Percentiles rank a stretch among this genome's conserved stretches.
These are phyloP conservation scores for Hymenoscyphus albidus DNA, from an alignment of 2,329 filamentous ascomycete species.

Conservation along the genomic window DNA sequence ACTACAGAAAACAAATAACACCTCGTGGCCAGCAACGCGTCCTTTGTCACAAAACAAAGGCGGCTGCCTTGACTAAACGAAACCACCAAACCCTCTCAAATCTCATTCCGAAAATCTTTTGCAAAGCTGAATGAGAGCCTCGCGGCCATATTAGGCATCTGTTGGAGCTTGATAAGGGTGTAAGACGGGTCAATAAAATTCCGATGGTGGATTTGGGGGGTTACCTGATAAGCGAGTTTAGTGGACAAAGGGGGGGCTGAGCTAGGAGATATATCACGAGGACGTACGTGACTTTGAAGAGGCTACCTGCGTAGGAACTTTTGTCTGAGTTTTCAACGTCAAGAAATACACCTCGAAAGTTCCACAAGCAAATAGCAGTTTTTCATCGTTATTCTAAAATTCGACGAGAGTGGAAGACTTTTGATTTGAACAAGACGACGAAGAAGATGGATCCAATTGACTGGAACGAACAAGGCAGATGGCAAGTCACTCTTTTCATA, in stretches of 20 bases:
- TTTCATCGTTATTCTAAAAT: neutral
- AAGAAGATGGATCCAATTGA: conserved; percentile 8
- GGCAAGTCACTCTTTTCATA: neutral
- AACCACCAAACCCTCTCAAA: neutral
- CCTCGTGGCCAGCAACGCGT: neutral
- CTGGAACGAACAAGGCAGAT: conserved; percentile 11
- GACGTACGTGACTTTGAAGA: neutral
- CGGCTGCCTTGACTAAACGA: neutral
- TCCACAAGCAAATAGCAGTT: too few species aligned
- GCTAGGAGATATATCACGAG: neutral
- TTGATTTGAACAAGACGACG: neutral
- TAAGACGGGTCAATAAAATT: neutral
- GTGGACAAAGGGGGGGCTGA: neutral
- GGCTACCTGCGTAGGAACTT: neutral
- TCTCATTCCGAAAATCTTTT: neutral
- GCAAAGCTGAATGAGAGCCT: neutral
- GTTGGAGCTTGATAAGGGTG: neutral
- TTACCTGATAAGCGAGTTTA: conserved; percentile 7
- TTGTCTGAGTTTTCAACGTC: neutral
- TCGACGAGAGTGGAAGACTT: neutral
- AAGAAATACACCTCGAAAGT: neutral
- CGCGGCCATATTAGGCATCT: neutral
- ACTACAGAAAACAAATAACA: neutral
- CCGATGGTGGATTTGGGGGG: neutral
- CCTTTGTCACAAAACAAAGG: neutral